These are phyloP conservation scores for Blepharisma undulans DNA, from an alignment of 169 alveolate species.

Conservation along the genomic window DNA sequence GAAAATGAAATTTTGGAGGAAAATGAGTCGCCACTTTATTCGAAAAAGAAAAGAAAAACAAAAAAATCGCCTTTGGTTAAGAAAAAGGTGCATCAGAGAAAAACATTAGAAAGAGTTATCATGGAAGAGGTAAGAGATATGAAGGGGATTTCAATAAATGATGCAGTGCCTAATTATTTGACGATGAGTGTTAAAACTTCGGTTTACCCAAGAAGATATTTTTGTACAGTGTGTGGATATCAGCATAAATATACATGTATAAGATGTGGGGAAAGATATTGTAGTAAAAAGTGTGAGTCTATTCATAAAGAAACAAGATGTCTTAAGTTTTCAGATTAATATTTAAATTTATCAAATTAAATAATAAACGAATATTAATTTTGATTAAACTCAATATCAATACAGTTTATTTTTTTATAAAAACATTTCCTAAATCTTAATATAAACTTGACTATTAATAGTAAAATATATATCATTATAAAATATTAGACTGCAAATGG, in stretches of 20 bases:
- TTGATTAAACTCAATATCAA: no score
- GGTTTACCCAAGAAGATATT: conserved; percentile 56
- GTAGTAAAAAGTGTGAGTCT: conserved; percentile 70
- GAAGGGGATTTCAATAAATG: not conserved
- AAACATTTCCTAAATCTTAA: no score
- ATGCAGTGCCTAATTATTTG: conserved; percentile 36
- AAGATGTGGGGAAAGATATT: conserved; percentile 75
- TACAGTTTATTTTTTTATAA: no score
- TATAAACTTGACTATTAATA: not conserved
- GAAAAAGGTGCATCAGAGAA: conserved; percentile 43
- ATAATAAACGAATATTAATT: no score
- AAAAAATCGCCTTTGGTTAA: conserved; percentile 41
- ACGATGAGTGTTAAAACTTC: conserved; percentile 50
- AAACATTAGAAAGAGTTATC: conserved; percentile 41
- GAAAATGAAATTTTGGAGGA: not conserved
- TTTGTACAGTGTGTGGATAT: conserved; percentile 68
- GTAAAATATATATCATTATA: not conserved
- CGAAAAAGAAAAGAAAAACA: conserved; percentile 35
- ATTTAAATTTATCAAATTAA: no score
- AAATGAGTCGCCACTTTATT: not conserved
- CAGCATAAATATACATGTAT: conserved; percentile 73
- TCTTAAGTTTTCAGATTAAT: conserved; percentile 73
- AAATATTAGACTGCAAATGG: not conserved
- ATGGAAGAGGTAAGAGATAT: conserved; percentile 44
- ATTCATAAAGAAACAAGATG: conserved; percentile 77